Evolutionary conservation across 1,284 basidiomycete genomes (phyloP), one percentile per base, ranked within the genome.

Genomic region (Puccinia brachypodii): DNA sequence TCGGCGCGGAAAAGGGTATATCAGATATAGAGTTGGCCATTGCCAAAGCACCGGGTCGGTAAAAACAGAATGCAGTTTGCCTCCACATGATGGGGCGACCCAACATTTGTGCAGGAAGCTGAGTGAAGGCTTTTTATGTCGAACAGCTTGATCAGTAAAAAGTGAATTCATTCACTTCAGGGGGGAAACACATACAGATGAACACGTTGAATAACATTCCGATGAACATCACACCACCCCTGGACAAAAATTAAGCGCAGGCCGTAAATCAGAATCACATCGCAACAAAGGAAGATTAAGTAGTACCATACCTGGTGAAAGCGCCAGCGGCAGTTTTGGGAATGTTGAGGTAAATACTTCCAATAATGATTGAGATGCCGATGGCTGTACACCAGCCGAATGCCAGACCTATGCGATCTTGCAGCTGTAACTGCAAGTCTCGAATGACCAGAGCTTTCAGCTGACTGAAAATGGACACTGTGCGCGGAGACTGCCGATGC

Each of bases 191-290:
- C 77, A 33, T 50, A 79, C 77, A 66, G 6, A 69, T 69, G 22
- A 81, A 81, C 13, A 81, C 72, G 42, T 81, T 81, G 44, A 81
- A 81, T n/a, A 81, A 47, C 14, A 81, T 28, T 2, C 79, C 56
- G 56, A 89, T 86, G 87, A 95, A 95, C 78, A 96, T 91, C 62
- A 94, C 91, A 87, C 93, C 91, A 42, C 94, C 94, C 83, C 94
- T 91, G 31, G 16, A 28, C 0, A 44, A 13, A 11, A 64, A 38
- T n/a, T n/a, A n/a, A n/a, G n/a, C n/a, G n/a, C n/a, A 40, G n/a
- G 16, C n/a, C 3, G 14, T n/a, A 19, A 2, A 38, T 9, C 62
- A 66, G 19, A 66, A 66, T 66, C 47, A 36, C 14, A 19, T 25
- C 11, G 28, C 11, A 36, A 47, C 16, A 40, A 50, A 38, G 6